Base-by-base conservation (phyloP, 129 eudicot genomes). In the Silybum marianum region DNA sequence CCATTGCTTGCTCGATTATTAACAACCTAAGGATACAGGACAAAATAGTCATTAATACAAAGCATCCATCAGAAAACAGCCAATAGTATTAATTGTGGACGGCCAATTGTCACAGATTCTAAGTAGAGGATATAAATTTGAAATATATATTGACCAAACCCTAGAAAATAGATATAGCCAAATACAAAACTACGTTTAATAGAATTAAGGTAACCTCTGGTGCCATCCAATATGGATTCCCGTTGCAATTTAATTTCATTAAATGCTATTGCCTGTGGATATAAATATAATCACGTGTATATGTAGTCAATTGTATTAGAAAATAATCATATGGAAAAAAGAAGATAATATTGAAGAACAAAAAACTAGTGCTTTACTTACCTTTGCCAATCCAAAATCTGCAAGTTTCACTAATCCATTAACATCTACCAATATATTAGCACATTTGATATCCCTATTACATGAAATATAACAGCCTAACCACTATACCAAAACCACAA, bases 341-440 rank as follows among this genome's bases (percentile, higher is more conserved):
- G 9, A 36, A 75, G 44, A 70, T 2, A 44, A 75, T 24, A 51
- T 24, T 5, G 18, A 42, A 14, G 23, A 36, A 16, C 2, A 79
- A 75, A n/a, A 7, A 26, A 9, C 24, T 21, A 48, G 46, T 72
- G 60, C 51, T 62, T 44, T 42, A 28, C 66, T 77, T 82, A 90
- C 99, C 93, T 92, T 95, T 72, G 97, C 99, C 87, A 95, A 84
- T 46, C 99, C 99, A 90, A 95, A 95, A 90, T 95, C 99, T 3
- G 99, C 94, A 79, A 95, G 99, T 74, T 95, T 95, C 62, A 95
- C 97, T 3, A 90, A 90, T 82, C 99, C 99, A 74, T 39, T 88
- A 62, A 81, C 90, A 68, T 90, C 93, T 39, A 95, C 97, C 85
- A 95, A 86, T 78, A 95, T 95, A 82, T 95, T 95, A 42, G 99